phyloP scores from a whole-genome alignment of 2,329 filamentous ascomycete species.

The Trichoderma koningii region DNA sequence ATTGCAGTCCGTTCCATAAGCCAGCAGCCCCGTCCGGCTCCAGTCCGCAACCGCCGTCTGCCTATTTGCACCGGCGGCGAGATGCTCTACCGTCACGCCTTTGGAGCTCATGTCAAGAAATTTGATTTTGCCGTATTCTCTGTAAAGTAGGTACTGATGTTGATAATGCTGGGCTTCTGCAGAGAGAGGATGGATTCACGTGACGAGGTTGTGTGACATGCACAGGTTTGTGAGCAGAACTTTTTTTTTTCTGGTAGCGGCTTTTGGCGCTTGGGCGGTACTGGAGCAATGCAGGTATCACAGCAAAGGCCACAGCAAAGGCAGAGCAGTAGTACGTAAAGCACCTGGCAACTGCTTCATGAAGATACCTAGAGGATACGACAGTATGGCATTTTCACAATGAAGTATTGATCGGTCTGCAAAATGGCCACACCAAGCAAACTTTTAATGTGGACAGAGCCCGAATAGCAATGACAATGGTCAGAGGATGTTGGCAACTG shows the following conservation, averaged over 20 bases:
- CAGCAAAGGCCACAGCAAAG: background rate
- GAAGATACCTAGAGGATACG: no score
- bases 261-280: constrained; percentile 12
- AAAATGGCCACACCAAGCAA: no score
- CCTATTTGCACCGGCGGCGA: constrained; percentile 84
- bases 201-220: constrained; percentile 21
- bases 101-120: constrained; percentile 36
- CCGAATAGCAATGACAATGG: no score
- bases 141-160: background rate
- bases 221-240: constrained; percentile 21
- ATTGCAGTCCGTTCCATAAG: constrained; percentile 86
- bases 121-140: constrained; percentile 8
- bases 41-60: constrained; percentile 91
- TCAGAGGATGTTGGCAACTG: no score
- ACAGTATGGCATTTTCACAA: no score
- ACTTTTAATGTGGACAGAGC: no score
- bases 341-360: no score
- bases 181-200: constrained; percentile 19
- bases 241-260: constrained; percentile 15
- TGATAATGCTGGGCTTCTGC: constrained; percentile 17
- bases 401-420: no score
- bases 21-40: constrained; percentile 71
- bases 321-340: background rate
- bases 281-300: constrained; percentile 2
- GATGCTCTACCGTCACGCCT: constrained; percentile 50